These are phyloP conservation scores for Xylaria sp. DNA, from an alignment of 495 filamentous ascomycete species.

Conservation along the genomic window DNA sequence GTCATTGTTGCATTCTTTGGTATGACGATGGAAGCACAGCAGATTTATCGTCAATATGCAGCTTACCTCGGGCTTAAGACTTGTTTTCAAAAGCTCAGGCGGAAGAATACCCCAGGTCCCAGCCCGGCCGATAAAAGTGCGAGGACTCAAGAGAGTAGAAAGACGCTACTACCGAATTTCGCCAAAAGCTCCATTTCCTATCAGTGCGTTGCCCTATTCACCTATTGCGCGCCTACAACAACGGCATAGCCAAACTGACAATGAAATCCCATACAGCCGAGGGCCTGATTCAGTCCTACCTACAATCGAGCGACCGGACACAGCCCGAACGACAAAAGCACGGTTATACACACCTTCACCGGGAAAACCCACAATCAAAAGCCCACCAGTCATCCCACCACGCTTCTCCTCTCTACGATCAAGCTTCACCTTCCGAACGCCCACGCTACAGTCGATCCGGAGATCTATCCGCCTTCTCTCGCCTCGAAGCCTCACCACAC, in stretches of 20 bases:
- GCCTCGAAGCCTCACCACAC: not conserved
- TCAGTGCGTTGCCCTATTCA: not conserved
- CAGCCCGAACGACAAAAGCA: not conserved
- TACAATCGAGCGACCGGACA: conserved; percentile 2
- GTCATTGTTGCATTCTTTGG: conserved; percentile 82
- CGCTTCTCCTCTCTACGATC: conserved; percentile 24
- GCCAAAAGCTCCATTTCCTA: not conserved
- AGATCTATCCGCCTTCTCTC: conserved; percentile 2
- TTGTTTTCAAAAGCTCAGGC: conserved; percentile 50
- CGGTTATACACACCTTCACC: not conserved
- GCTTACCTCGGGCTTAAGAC: conserved; percentile 57
- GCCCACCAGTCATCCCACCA: conserved; percentile 14
- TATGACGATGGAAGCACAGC: conserved; percentile 74
- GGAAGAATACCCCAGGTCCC: conserved; percentile 32
- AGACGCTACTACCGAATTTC: not conserved
- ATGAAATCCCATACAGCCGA: not conserved
- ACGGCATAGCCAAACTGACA: not conserved
- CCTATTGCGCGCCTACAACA: not conserved
- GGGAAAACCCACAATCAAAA: not conserved
- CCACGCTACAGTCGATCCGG: conserved; percentile 21
- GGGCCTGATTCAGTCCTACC: not conserved
- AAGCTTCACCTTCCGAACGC: conserved; percentile 17
- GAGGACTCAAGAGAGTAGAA: conserved; percentile 3
- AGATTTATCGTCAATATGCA: conserved; percentile 69
- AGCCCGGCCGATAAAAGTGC: not conserved